Base-by-base conservation (phyloP, 139 green algal genomes). In the Coelastrella sp. region DNA sequence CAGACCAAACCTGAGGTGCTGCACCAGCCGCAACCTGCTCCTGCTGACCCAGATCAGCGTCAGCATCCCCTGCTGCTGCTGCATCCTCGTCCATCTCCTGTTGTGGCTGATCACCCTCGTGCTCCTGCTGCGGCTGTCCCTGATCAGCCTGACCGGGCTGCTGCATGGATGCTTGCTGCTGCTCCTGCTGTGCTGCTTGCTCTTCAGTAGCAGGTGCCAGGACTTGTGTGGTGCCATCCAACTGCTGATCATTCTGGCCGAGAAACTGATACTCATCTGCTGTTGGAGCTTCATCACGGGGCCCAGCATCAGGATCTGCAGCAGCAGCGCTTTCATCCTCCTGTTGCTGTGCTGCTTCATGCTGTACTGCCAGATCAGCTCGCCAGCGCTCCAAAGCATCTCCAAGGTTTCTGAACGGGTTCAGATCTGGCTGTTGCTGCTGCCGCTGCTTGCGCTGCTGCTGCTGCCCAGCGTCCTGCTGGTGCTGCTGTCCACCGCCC, bases 131-230 rank as follows among this genome's bases (percentile, higher is more conserved):
- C 92, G n/a, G 54, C 92, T 54, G 85, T 54, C 19, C 14, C 80
- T 8, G 84, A 75, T 73, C 88, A 20, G 8, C 90, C 61, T 64
- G 58, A 57, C 4, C 80, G 68, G 6, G 90, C 93, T 81, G 86
- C 76, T 86, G 54, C 47, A 64, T 32, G 64, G 77, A 47, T 7
- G 74, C 74, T 79, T 23, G 47, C 83, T 23, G 47, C 90, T 57
- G 81, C 65, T 3, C 78, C 93, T 86, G 87, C 85, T 87, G 54
- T 73, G 87, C 66, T 47, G 95, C 96, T 92, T 99, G 98, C 73
- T 99, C 98, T 87, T 99, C 96, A 0, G 98, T 99, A 3, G 98
- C 98, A 4, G 95, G 86, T 0, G 95, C 98, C 60, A 99, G 87
- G 11, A 96, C 94, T 86, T 94, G 91, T 32, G 84, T 93, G 20